A percentile compares a stretch with the other conserved stretches of the same genome.
Conservation (phyloP, 2,329 filamentous ascomycete genomes). For the Rhinocladiella mackenziei region DNA sequence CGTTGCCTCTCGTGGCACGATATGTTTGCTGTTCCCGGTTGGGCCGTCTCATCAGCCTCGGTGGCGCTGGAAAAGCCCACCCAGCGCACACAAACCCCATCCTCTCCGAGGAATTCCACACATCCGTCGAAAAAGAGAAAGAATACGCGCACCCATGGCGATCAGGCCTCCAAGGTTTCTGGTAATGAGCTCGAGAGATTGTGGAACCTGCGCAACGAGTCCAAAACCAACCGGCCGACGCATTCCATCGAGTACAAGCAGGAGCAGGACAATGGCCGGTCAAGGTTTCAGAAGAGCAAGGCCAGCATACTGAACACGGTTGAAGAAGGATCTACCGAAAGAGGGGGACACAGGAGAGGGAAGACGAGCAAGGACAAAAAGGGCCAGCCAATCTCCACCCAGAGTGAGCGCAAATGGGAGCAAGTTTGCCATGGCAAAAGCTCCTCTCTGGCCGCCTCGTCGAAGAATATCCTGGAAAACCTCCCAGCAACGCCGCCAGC, state of each 20-base stretch:
- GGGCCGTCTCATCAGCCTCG: slow-evolving; percentile 62
- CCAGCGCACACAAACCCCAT: slow-evolving; percentile 32
- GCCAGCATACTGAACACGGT: too few relatives aligned
- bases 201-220: slow-evolving; percentile 61
- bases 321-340: too few relatives aligned
- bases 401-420: slow-evolving; percentile 1
- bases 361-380: slow-evolving; percentile 3
- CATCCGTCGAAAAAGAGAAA: slow-evolving; percentile 50
- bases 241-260: neutral
- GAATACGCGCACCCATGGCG: slow-evolving; percentile 31
- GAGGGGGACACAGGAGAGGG: too few relatives aligned
- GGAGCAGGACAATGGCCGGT: neutral
- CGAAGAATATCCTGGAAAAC: slow-evolving; percentile 26
- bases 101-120: slow-evolving; percentile 4
- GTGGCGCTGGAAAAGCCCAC: slow-evolving; percentile 29
- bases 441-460: neutral
- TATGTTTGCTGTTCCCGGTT: slow-evolving; percentile 91
- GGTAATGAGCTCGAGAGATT: slow-evolving; percentile 69
- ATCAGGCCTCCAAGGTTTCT: slow-evolving; percentile 48
- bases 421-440: slow-evolving; percentile 4
- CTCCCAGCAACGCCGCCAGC: slow-evolving; percentile 43
- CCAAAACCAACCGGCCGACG: slow-evolving; percentile 12
- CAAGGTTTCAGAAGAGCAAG: neutral
- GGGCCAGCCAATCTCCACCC: neutral
- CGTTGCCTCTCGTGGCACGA: slow-evolving; percentile 6